Base-by-base conservation (phyloP, 164 flowering plant species). In the Vitis riparia region DNA sequence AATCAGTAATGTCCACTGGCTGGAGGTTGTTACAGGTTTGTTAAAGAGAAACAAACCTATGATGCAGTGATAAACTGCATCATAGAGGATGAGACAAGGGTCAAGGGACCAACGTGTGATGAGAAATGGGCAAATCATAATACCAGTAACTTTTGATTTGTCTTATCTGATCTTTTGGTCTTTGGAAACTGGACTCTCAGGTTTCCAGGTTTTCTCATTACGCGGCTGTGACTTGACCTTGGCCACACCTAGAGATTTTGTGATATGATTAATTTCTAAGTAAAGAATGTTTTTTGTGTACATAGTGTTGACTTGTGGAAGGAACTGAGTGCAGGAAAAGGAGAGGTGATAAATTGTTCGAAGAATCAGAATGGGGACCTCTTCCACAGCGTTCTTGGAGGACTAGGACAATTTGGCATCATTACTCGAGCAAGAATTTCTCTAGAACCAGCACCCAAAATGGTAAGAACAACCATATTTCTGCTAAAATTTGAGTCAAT, bases 1-100 rank as follows among this genome's bases (percentile, higher is more conserved):
- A 71, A 88, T 88, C 70, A 86, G 84, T 58, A 88, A 88, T 71
- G 88, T 88, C 58, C 80, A 76, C 49, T 84, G 79, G 78, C 81
- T 88, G 69, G 86, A 86, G 60, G 86, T 88, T 70, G 81, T 88
- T 29, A 88, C 92, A 80, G 92, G 92, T 88, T 70, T 56, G 83
- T 82, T 52, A 55, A 64, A 68, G 52, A 66, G 55, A 1, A 8
- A 63, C 11, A 49, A 17, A 63, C 9, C n/a, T 48, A 53, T 65
- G 50, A 66, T 50, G 37, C 51, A 5, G n/a, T 27, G 32, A 66
- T 37, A 73, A 15, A 56, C 37, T 57, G 51, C 59, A 50, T 44
- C 11, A 58, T 8, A 13, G 9, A 32, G 52, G 16, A 48, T 30
- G 37, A 55, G 56, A 57, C 62, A 49, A 50, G 17, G 37, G 49